Percentiles rank a stretch among this genome's conserved stretches.
These are phyloP conservation scores for Syncephalis fuscata DNA, from an alignment of 371 early-diverging fungal genomes.

Conservation along the genomic window DNA sequence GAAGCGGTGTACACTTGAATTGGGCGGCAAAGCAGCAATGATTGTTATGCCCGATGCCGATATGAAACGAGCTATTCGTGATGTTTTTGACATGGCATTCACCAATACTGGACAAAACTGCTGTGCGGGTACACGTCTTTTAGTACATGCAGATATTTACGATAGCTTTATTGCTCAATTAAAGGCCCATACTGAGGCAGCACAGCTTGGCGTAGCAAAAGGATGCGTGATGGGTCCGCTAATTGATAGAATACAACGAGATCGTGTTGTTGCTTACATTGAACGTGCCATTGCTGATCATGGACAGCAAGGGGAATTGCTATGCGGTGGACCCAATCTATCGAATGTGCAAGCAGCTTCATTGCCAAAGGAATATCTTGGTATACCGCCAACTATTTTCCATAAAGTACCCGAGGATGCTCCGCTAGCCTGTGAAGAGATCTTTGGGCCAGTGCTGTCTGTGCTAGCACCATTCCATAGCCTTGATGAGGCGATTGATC, in stretches of 20 bases:
- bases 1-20: constrained; percentile 65
- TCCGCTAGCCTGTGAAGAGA: constrained; percentile 62
- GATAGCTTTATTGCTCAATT: constrained; percentile 47
- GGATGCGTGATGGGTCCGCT: constrained; percentile 48
- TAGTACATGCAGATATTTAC: constrained; percentile 66
- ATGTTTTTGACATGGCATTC: constrained; percentile 49
- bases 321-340: constrained; percentile 6
- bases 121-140: constrained; percentile 70
- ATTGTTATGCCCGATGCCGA: constrained; percentile 78
- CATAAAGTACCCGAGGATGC: constrained; percentile 39
- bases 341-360: not conserved
- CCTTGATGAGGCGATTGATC: constrained; percentile 55
- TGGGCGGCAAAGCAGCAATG: constrained; percentile 83
- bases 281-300: constrained; percentile 5
- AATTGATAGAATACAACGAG: constrained; percentile 58
- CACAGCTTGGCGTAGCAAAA: constrained; percentile 38
- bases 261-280: constrained; percentile 42
- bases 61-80: constrained; percentile 54
- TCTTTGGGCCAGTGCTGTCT: constrained; percentile 84
- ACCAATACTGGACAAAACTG: constrained; percentile 80
- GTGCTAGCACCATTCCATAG: constrained; percentile 54
- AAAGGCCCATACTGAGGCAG: constrained; percentile 30
- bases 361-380: constrained; percentile 48
- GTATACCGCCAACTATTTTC: constrained; percentile 63
- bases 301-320: constrained; percentile 12